Evolutionary conservation across 805 yeast genomes (phyloP).

Genomic region (Candida andamanensis): DNA sequence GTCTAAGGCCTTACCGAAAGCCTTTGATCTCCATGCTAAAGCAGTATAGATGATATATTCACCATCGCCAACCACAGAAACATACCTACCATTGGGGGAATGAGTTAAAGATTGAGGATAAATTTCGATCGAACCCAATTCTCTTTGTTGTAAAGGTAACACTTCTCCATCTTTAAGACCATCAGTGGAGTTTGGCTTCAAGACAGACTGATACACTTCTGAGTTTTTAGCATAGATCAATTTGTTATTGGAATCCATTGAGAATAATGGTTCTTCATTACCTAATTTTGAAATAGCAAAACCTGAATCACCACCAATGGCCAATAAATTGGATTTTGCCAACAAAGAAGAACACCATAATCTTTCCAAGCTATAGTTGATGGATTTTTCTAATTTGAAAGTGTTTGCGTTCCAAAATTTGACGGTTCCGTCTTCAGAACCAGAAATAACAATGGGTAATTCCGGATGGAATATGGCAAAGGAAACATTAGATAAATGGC

Average conservation of each 20-base stretch:
- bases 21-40: constrained; percentile 95
- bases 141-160: constrained; percentile 75
- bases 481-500: constrained; percentile 90
- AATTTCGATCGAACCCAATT: constrained; percentile 89
- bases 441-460: constrained; percentile 88
- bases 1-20: constrained; percentile 85
- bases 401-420: constrained; percentile 95
- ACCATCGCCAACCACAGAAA: constrained; percentile 96
- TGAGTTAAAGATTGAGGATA: constrained; percentile 84
- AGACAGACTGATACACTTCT: constrained; percentile 79
- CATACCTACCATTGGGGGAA: constrained; percentile 96
- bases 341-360: constrained; percentile 91
- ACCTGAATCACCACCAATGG: constrained; percentile 95
- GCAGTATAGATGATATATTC: constrained; percentile 96
- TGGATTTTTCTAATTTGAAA: constrained; percentile 86
- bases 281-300: constrained; percentile 85
- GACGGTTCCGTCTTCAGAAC: constrained; percentile 93
- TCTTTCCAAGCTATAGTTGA: constrained; percentile 88
- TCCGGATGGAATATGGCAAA: constrained; percentile 99
- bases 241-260: constrained; percentile 92
- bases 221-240: constrained; percentile 87
- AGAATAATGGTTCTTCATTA: constrained; percentile 87
- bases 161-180: constrained; percentile 76
- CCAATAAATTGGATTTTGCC: constrained; percentile 67
- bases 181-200: constrained; percentile 60